A percentile compares a stretch with the other conserved stretches of the same genome.
Conservation (phyloP, 352 stramenopile species). For the Phytophthora crassamura region DNA sequence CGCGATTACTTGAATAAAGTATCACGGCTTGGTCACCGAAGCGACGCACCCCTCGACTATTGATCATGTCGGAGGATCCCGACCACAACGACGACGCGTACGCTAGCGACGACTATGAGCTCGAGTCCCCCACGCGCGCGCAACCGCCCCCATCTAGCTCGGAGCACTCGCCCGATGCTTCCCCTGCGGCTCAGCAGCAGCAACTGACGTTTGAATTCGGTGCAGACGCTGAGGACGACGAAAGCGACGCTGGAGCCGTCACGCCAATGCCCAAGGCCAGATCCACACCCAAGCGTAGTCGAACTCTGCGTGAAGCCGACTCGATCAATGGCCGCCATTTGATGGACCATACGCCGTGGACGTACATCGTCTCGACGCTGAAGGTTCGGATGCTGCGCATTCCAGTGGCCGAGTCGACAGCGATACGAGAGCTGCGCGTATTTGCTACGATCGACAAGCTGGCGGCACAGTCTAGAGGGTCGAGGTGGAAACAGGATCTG, state of each 20-base stretch:
- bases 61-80: conserved; percentile 27
- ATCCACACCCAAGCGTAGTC: conserved; percentile 14
- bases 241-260: conserved; percentile 23
- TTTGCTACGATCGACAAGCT: conserved; percentile 66
- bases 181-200: not conserved
- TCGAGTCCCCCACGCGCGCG: conserved; percentile 28
- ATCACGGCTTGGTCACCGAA: not conserved
- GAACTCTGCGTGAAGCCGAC: conserved; percentile 9
- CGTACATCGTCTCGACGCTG: conserved; percentile 47
- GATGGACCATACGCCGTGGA: conserved; percentile 57
- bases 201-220: conserved; percentile 12
- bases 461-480: conserved; percentile 54
- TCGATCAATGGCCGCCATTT: conserved; percentile 27
- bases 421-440: conserved; percentile 61
- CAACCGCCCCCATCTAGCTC: not conserved
- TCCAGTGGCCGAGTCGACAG: conserved; percentile 37
- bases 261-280: conserved; percentile 15
- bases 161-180: not conserved
- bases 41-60: conserved; percentile 17
- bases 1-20: too few relatives aligned
- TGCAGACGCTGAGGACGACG: conserved; percentile 19
- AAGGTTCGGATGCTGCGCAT: conserved; percentile 58
- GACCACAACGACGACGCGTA: conserved; percentile 35
- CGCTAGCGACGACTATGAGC: conserved; percentile 42
- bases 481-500: conserved; percentile 59